Evolutionary conservation across 148 eudicot species (phyloP).

Genomic region (Cornus florida): DNA sequence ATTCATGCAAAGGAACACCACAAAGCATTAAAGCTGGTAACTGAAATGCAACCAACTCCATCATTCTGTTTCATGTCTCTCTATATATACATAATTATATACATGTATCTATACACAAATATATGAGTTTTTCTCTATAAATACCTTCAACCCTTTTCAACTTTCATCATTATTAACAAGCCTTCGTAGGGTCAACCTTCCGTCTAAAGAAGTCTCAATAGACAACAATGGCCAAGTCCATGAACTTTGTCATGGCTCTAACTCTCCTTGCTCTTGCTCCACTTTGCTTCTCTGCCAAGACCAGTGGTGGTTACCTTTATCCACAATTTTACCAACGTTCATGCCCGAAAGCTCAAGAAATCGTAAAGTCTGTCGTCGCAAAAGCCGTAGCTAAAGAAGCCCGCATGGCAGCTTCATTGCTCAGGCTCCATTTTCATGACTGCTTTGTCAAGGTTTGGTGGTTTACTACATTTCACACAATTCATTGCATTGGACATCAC

Average conservation of each 20-base stretch:
- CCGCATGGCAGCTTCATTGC: conserved; percentile 84
- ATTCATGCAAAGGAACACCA: neutral
- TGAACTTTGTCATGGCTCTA: conserved; percentile 24
- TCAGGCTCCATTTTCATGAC: conserved; percentile 82
- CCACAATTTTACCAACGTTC: conserved; percentile 77
- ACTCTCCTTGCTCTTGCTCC: conserved; percentile 36
- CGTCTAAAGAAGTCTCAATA: too few species aligned
- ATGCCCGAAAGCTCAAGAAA: conserved; percentile 60
- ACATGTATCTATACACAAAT: neutral
- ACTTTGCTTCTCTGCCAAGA: conserved; percentile 35
- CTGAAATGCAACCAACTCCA: conserved; percentile 33
- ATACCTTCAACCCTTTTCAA: neutral
- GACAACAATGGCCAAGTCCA: conserved; percentile 34
- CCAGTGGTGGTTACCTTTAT: conserved; percentile 47
- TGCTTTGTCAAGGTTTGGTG: conserved; percentile 72
- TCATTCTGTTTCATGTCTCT: neutral
- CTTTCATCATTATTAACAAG: conserved; percentile 22
- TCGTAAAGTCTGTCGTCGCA: conserved; percentile 59
- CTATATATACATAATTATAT: neutral
- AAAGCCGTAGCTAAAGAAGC: conserved; percentile 66
- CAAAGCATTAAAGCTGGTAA: neutral
- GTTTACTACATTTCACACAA: too few species aligned
- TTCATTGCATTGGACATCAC: neutral
- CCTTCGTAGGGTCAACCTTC: neutral
- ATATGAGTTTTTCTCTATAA: neutral